Percentiles rank a stretch among this genome's conserved stretches.
Evolutionary conservation across 306 rosid species (phyloP).

Genomic region (Crataegus laevigata): DNA sequence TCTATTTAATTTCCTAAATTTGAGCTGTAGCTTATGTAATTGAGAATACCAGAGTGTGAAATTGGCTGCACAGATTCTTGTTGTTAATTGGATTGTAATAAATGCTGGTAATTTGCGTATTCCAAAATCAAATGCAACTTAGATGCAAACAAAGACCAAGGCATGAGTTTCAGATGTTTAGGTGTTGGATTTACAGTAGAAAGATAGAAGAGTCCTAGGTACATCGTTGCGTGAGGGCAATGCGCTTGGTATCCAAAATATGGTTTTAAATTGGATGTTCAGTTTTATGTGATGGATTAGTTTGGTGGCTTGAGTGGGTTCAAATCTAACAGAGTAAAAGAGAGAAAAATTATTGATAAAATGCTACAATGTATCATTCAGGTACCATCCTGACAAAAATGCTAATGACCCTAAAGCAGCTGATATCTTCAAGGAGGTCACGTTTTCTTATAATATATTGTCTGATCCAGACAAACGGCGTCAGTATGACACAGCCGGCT

Average conservation of each 20-base stretch:
- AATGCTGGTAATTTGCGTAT: background rate
- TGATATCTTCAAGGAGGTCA: slow-evolving; percentile 89
- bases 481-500: slow-evolving; percentile 87
- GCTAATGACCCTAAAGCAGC: slow-evolving; percentile 97
- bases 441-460: slow-evolving; percentile 80
- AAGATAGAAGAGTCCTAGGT: background rate
- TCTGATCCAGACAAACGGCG: slow-evolving; percentile 88
- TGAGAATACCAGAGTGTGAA: background rate
- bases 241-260: background rate
- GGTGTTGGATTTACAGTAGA: background rate
- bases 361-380: slow-evolving; percentile 28
- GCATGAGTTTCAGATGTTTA: background rate
- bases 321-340: background rate
- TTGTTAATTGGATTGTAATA: background rate
- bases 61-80: background rate
- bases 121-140: background rate
- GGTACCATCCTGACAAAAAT: slow-evolving; percentile 99
- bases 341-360: background rate
- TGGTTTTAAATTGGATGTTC: background rate
- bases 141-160: background rate
- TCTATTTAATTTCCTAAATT: background rate
- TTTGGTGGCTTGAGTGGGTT: background rate
- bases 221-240: background rate
- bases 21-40: background rate
- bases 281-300: background rate